These are phyloP conservation scores for Mucor plumbeus DNA, from an alignment of 371 early-diverging fungal species.

Conservation along the genomic window DNA sequence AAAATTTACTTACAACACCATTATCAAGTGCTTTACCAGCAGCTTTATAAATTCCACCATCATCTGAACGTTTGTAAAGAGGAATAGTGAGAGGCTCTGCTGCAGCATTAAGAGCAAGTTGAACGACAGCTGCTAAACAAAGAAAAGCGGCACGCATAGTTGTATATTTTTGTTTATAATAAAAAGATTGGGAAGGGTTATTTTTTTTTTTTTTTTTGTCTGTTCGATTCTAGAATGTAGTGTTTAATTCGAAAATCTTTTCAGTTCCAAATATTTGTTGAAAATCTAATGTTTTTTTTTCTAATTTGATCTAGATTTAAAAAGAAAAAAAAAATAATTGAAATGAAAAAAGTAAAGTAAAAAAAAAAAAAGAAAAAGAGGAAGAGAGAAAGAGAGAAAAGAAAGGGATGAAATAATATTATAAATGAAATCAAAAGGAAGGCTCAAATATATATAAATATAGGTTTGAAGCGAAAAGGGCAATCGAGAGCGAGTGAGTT, in stretches of 20 bases:
- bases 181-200: conserved; percentile 33
- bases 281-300: conserved; percentile 7
- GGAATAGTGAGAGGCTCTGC: conserved; percentile 48
- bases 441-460: conserved; percentile 19
- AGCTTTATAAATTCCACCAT: conserved; percentile 42
- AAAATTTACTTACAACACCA: conserved; percentile 42
- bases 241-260: neutral
- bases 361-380: conserved; percentile 23
- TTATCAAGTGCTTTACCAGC: conserved; percentile 48
- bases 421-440: conserved; percentile 11
- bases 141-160: conserved; percentile 48
- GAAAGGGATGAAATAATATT: conserved; percentile 9
- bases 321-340: conserved; percentile 1
- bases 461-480: conserved; percentile 24
- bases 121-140: conserved; percentile 50
- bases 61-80: conserved; percentile 42
- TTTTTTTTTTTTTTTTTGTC: conserved; percentile 12
- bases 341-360: conserved; percentile 17
- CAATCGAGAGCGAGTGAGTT: conserved; percentile 26
- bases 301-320: neutral
- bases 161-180: conserved; percentile 5
- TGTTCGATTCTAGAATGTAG: neutral
- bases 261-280: conserved; percentile 9
- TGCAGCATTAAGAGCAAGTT: conserved; percentile 42
- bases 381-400: conserved; percentile 27